A percentile compares a stretch with the other conserved stretches of the same genome.
Conservation (phyloP, 768 basidiomycete genomes). For the Boletus bicolor region DNA sequence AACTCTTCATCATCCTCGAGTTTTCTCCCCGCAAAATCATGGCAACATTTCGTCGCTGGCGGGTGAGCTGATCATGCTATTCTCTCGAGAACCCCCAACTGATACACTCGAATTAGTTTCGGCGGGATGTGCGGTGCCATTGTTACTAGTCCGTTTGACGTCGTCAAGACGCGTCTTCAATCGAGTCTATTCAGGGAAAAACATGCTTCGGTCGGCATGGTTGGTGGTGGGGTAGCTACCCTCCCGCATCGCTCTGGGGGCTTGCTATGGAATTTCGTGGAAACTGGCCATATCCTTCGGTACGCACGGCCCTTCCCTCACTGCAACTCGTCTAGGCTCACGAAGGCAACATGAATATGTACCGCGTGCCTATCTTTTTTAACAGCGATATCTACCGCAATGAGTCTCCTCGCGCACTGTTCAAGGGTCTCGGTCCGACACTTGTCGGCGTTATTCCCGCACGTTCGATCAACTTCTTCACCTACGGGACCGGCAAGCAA, state of each 20-base stretch:
- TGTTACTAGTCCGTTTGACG: conserved; percentile 95
- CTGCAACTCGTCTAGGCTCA: not conserved
- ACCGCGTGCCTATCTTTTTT: not conserved
- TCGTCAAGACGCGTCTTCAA: conserved; percentile 96
- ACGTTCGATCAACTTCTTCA: conserved; percentile 96
- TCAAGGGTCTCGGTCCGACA: conserved; percentile 93
- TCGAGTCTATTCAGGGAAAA: conserved; percentile 74
- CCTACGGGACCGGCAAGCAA: conserved; percentile 95
- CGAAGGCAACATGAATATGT: not conserved
- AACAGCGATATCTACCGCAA: conserved; percentile 82
- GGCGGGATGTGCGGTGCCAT: conserved; percentile 98
- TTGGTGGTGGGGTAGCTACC: conserved; percentile 31
- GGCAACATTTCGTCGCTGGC: conserved; percentile 82
- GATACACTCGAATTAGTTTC: conserved; percentile 47
- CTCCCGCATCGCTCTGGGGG: conserved; percentile 41
- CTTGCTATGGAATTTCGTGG: conserved; percentile 88
- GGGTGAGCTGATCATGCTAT: conserved; percentile 52
- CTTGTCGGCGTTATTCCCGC: conserved; percentile 95
- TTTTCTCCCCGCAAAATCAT: conserved; percentile 69
- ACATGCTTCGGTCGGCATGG: conserved; percentile 32
- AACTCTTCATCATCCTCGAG: conserved; percentile 34
- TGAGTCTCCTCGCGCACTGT: conserved; percentile 86
- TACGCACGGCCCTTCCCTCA: conserved; percentile 26
- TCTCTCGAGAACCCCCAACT: not conserved
- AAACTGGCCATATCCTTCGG: conserved; percentile 89